Base-by-base conservation (phyloP, 139 green algal genomes). In the Dunaliella sp. region DNA sequence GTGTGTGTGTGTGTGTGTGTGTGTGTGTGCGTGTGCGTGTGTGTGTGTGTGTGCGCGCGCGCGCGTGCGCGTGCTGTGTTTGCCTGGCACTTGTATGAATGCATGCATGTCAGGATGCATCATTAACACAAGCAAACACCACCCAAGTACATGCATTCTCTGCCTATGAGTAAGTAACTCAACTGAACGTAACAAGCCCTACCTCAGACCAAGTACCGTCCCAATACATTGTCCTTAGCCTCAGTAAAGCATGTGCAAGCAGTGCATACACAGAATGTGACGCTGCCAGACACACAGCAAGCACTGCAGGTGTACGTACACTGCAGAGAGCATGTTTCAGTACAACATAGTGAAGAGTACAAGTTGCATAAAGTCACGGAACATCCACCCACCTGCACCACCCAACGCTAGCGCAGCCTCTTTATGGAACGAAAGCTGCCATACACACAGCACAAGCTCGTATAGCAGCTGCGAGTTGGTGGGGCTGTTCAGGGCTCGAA, bases 381-480 rank as follows among this genome's bases (percentile, higher is more conserved):
- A 33, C 73, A 25, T 28, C 24, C 38, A 77, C 26, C 1, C 48
- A 84, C 80, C 80, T 77, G 80, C 33, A 25, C 21, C 38, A 16
- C 74, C 87, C 89, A 98, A 93, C 12, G 87, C 91, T 59, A 97
- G 90, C 7, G 90, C 87, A 0, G 92, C 95, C 0, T 91, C 75
- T 57, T 90, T 82, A 72, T 97, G 73, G 89, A 97, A 99, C 78
- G 92, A 96, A 48, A 99, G 92, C 89, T 98, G 92, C 97, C 97
- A 99, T 0, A 94, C 83, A 90, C 94, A 98, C 83, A 99, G 90
- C 81, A 90, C 93, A 0, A 94, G 91, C 91, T 99, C 97, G 88
- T 99, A 99, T 79, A 97, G 91, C 84, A 98, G 92, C 94, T 99
- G 97, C 73, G 92, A 92, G 90, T 93, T 93, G 58, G 86, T 87